A percentile compares a stretch with the other conserved stretches of the same genome.
These are phyloP conservation scores for Colletotrichum sp. DNA, from an alignment of 2,329 filamentous ascomycete species.

Conservation along the genomic window DNA sequence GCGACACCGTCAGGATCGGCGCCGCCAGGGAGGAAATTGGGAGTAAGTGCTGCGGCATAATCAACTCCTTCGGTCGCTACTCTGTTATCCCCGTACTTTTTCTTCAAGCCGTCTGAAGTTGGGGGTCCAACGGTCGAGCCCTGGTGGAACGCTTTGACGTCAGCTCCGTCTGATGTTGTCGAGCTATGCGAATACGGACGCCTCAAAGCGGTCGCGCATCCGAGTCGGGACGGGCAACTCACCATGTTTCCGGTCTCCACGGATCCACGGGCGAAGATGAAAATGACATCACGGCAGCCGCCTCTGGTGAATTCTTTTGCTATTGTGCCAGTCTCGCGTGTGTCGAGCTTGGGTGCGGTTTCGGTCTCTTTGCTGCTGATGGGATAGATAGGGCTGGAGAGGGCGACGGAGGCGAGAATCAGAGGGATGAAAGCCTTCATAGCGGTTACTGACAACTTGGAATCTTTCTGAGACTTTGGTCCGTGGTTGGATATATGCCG, in stretches of 20 bases:
- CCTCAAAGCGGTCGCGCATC: conserved; percentile 23
- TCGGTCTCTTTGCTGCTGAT: neutral
- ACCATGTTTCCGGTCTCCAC: conserved; percentile 44
- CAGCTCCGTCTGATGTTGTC: neutral
- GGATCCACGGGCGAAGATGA: conserved; percentile 43
- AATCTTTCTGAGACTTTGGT: neutral
- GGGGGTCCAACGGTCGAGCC: conserved; percentile 21
- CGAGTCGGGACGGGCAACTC: neutral
- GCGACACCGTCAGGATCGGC: conserved; percentile 32
- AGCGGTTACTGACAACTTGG: neutral
- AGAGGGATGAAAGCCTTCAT: neutral
- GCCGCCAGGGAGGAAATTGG: conserved; percentile 35
- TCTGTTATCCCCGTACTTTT: conserved; percentile 20
- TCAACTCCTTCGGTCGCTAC: conserved; percentile 31
- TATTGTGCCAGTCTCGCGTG: neutral
- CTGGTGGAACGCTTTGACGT: neutral
- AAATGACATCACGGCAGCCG: conserved; percentile 31
- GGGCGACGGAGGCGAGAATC: neutral
- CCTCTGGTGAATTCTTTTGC: neutral
- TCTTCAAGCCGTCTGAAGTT: conserved; percentile 20
- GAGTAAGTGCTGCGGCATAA: conserved; percentile 34
- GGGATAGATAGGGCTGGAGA: neutral
- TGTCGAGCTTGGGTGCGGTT: neutral
- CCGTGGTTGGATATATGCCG: neutral
- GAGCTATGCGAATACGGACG: conserved; percentile 17